Percentiles rank a stretch among this genome's conserved stretches.
Evolutionary conservation across 495 filamentous ascomycete genomes (phyloP).

Genomic region (Penicillium silybi): DNA sequence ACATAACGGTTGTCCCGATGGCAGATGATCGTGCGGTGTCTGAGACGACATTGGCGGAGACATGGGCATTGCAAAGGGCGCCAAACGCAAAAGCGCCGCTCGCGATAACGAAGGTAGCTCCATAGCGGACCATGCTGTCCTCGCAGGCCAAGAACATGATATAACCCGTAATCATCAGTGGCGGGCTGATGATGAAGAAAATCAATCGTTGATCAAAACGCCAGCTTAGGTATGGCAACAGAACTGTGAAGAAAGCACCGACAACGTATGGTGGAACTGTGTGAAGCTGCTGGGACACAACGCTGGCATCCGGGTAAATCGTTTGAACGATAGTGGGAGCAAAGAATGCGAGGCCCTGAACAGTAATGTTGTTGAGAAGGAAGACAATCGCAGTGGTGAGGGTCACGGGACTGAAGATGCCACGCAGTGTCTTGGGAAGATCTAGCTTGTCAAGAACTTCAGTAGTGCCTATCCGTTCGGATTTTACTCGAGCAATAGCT

Average conservation of each 20-base stretch:
- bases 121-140: slow-evolving; percentile 55
- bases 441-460: slow-evolving; percentile 55
- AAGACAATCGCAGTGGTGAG: slow-evolving; percentile 46
- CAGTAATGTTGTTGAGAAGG: slow-evolving; percentile 53
- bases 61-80: slow-evolving; percentile 61
- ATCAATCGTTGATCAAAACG: slow-evolving; percentile 48
- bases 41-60: slow-evolving; percentile 64
- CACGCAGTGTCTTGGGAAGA: slow-evolving; percentile 37
- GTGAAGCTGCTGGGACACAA: slow-evolving; percentile 58
- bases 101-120: slow-evolving; percentile 67
- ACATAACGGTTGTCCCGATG: slow-evolving; percentile 65
- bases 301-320: slow-evolving; percentile 53
- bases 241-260: slow-evolving; percentile 62
- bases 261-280: slow-evolving; percentile 71
- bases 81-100: slow-evolving; percentile 54
- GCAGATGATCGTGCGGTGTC: slow-evolving; percentile 64
- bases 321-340: slow-evolving; percentile 65
- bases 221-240: slow-evolving; percentile 60
- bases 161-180: slow-evolving; percentile 64
- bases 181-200: slow-evolving; percentile 43
- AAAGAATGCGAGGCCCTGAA: slow-evolving; percentile 63
- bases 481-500: slow-evolving; percentile 56
- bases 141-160: slow-evolving; percentile 64
- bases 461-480: slow-evolving; percentile 62
- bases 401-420: slow-evolving; percentile 50